phyloP scores from a whole-genome alignment of 1,284 basidiomycete species.

The Pterulicium gracile region DNA sequence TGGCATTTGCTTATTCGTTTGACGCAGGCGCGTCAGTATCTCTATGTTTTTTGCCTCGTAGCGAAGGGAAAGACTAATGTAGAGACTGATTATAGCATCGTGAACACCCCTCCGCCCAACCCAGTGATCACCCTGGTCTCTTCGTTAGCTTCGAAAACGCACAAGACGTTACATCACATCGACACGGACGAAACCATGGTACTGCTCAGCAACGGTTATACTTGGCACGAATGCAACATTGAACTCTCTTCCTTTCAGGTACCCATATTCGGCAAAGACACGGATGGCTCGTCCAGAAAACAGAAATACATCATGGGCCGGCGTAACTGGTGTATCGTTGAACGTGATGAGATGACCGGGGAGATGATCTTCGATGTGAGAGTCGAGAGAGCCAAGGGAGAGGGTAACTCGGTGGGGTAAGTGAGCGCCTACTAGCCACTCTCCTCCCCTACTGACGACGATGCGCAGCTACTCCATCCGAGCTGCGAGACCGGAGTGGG shows the following conservation, averaged over 20 bases:
- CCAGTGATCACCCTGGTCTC: conserved; percentile 77
- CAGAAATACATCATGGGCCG: conserved; percentile 78
- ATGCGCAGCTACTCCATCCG: not conserved
- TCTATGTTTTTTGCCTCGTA: conserved; percentile 21
- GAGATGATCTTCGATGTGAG: conserved; percentile 82
- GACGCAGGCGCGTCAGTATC: conserved; percentile 5
- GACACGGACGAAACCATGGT: conserved; percentile 85
- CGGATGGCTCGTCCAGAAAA: conserved; percentile 60
- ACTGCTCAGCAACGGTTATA: conserved; percentile 8
- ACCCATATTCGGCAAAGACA: conserved; percentile 71
- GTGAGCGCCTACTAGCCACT: conserved; percentile 10
- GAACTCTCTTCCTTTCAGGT: conserved; percentile 33
- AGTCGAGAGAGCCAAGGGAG: conserved; percentile 77
- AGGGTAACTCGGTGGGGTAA: conserved; percentile 68
- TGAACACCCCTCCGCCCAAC: conserved; percentile 70
- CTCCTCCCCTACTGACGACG: not conserved
- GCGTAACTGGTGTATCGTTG: conserved; percentile 84
- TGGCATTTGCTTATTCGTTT: conserved; percentile 3
- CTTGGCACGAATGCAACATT: not conserved
- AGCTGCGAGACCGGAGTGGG: not conserved
- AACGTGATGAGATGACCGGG: conserved; percentile 47
- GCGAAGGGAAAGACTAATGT: conserved; percentile 24
- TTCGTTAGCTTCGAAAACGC: conserved; percentile 71
- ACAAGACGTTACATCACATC: conserved; percentile 69
- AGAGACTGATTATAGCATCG: conserved; percentile 28